Base-by-base conservation (phyloP, 2,329 filamentous ascomycete species). In the Ascochyta rabiei region DNA sequence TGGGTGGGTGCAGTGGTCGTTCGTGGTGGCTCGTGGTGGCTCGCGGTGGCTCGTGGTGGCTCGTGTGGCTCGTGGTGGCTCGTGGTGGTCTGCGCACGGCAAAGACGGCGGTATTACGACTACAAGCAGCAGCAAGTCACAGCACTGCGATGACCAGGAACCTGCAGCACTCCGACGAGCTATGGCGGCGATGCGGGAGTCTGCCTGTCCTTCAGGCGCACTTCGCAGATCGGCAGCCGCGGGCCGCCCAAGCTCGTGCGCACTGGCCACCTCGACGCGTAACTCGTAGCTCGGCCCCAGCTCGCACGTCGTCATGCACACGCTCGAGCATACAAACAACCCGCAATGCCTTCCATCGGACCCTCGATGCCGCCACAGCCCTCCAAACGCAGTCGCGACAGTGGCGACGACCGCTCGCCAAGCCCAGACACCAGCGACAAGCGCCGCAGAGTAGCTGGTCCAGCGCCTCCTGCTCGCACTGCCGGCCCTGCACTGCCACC, bases 301-400 rank as follows among this genome's bases (percentile, higher is more conserved):
- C 33, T 33, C 33, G 24, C 24, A 31, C 38, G 19, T 21, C n/a
- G n/a, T 30, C 19, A 10, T 18, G 12, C 50, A 24, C 43, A 26
- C 34, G 13, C n/a, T 38, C 19, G 10, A 15, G 33, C 34, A 43
- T 40, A 28, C 23, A 26, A 75, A 37, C 46, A 57, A 57, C 62
- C 62, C 67, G 75, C 16, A 18, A 90, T 90, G 88, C 79, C 52
- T 33, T 28, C 86, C 30, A 86, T 90, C 68, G 89, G 89, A 5
- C 89, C 90, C 13, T 80, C 86, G 56, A 74, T 92, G 21, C 89
- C 90, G 12, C 82, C 88, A 4, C 85, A 89, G 58, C 81, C 89
- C 37, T 64, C 81, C 10, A 80, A 84, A 72, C 69, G 76, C 59
- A 76, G 85, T 80, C 76, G 76, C 73, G 63, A 81, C 61, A 73